Base-by-base conservation (phyloP, 768 basidiomycete species). In the Phylloporus sp. region DNA sequence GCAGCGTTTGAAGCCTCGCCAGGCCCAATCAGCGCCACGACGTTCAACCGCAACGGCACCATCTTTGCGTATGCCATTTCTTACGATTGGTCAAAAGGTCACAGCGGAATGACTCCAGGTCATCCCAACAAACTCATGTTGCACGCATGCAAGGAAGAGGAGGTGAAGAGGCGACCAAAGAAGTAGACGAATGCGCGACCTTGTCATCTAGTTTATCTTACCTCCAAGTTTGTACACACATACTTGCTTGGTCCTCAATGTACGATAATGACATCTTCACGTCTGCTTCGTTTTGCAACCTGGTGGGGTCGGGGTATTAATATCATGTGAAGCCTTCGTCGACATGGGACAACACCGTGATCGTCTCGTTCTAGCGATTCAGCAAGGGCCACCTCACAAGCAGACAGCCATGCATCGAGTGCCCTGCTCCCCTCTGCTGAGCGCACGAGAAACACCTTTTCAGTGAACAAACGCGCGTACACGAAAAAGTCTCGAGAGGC, bases 81-180 rank as follows among this genome's bases (percentile, higher is more conserved):
- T 11, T 95, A 95, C 54, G 92, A 95, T 60, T 95, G 92, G 92
- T 87, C 84, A 14, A 92, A 92, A 62, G 90, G 91, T 8, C 87
- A 92, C 63, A 81, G 82, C 11, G 92, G 91, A 18, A 90, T 86
- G 77, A 84, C 84, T 5, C 74, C 78, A 3, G 71, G 72, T 8
- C 68, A 69, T 42, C 80, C 83, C 15, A 90, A 90, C 70, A 90
- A 91, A 66, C 65, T 92, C 55, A 84, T 87, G 80, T 60, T 92
- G 55, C 88, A 90, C 60, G 81, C 82, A 18, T 86, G 84, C 72
- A 90, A 89, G 66, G 87, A 91, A 41, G 89, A 91, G 18, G 89
- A 91, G 66, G 85, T 90, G 45, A 87, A 79, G 69, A 85, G 84
- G 71, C 71, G 76, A 45, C 64, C 64, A 17, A 66, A 66, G 46